Evolutionary conservation across 2,329 filamentous ascomycete species (phyloP), one percentile per base, ranked within the genome.

Genomic region (Pezicula carpinea): DNA sequence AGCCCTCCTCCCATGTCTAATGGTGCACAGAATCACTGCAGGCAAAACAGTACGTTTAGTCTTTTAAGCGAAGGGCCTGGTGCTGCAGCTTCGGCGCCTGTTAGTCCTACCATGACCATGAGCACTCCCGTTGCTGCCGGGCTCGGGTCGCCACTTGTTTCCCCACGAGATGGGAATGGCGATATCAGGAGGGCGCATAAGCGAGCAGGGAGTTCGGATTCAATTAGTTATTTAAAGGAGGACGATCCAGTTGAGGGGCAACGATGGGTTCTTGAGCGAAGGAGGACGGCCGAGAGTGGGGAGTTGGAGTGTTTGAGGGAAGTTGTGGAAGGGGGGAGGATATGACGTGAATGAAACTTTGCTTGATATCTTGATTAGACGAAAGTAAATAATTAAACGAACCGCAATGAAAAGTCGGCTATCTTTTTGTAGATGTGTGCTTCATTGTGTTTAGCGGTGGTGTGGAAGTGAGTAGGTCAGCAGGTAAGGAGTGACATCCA

Each of bases 11-110:
- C n/a, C 14, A 31, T 35, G 21, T 19, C 36, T 31, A 22, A 29
- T 13, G 34, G 29, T 18, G 35, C 46, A 35, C 34, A 46, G 18
- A 44, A 40, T 4, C 55, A 57, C 29, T 29, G 57, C 31, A 48
- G 57, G 40, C 54, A 54, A 36, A 59, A 56, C 29, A 59, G 54
- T 38, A 51, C 47, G n/a, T 53, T 57, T 19, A 59, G 56, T 47
- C 19, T 53, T 17, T 48, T 48, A 3, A 56, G 56, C 34, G 56
- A 57, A 19, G 50, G 41, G n/a, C 34, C 42, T 5, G 53, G 47
- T 46, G 43, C 40, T 4, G 45, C 46, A 10, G 46, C 41, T 13
- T 54, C 52, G 3, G 41, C 46, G 3, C 54, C 56, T 19, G 50
- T 35, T 2, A 59, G 58, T 46, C 59, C 57, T 15, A 57, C 55